These are phyloP conservation scores for Candida jianshihensis DNA, from an alignment of 805 yeast genomes.

Conservation along the genomic window DNA sequence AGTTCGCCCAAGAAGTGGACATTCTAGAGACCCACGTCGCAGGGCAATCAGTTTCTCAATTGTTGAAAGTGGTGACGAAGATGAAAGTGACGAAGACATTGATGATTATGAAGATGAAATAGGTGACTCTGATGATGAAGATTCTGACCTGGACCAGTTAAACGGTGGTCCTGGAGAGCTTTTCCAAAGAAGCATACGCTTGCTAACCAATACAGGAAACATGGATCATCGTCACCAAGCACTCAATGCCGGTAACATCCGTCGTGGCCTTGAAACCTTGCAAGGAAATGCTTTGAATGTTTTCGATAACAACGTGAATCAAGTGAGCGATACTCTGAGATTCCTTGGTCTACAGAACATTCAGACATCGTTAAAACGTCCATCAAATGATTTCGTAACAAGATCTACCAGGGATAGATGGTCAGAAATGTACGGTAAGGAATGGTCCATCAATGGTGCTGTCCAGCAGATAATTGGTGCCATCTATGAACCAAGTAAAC, in stretches of 20 bases:
- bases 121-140: slow-evolving; percentile 14
- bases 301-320: not conserved
- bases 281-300: not conserved
- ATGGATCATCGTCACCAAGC: not conserved
- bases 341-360: not conserved
- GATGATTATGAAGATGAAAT: slow-evolving; percentile 14
- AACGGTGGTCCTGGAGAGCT: too few relatives aligned
- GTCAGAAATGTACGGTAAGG: slow-evolving; percentile 51
- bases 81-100: slow-evolving; percentile 16
- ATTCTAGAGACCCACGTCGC: too few relatives aligned
- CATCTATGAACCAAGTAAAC: slow-evolving; percentile 43
- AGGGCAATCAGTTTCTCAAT: slow-evolving; percentile 12
- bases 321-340: not conserved
- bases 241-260: not conserved
- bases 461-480: slow-evolving; percentile 38
- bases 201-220: not conserved
- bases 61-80: slow-evolving; percentile 22
- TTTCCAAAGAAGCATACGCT: not conserved
- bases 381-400: slow-evolving; percentile 6
- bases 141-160: slow-evolving; percentile 4
- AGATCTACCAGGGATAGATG: slow-evolving; percentile 60
- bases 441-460: slow-evolving; percentile 28
- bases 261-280: not conserved
- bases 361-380: not conserved
- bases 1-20: not conserved